phyloP scores from a whole-genome alignment of 768 basidiomycete genomes.

The Artomyces pyxidatus region DNA sequence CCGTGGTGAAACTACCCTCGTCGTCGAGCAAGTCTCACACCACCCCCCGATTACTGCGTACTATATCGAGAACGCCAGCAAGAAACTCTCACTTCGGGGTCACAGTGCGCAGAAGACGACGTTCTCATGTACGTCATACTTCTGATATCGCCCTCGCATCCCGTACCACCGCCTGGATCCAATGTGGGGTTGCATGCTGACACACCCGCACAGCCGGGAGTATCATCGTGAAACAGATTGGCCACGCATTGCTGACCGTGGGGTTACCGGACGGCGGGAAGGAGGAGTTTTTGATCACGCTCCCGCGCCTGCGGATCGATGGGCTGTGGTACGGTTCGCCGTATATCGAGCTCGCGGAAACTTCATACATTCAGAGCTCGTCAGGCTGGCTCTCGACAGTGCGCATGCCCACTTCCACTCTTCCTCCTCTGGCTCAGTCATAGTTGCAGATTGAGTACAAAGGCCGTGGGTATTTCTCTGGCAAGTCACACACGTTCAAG shows the following conservation, averaged over 20 bases:
- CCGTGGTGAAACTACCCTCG: constrained; percentile 73
- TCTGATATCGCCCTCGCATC: background rate
- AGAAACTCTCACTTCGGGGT: constrained; percentile 71
- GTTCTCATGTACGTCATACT: constrained; percentile 65
- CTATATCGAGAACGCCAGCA: constrained; percentile 72
- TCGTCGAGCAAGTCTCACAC: constrained; percentile 95
- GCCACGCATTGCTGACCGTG: constrained; percentile 81
- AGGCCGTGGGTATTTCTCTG: constrained; percentile 92
- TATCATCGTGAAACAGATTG: constrained; percentile 89
- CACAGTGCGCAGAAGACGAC: constrained; percentile 95
- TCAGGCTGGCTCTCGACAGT: constrained; percentile 52
- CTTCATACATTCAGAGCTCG: constrained; percentile 67
- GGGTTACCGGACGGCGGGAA: constrained; percentile 43
- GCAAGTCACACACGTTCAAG: constrained; percentile 91
- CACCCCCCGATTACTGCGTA: constrained; percentile 88
- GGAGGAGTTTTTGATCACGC: constrained; percentile 82
- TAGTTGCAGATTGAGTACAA: constrained; percentile 70
- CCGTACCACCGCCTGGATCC: background rate
- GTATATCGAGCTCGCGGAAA: constrained; percentile 85
- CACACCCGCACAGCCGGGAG: constrained; percentile 39
- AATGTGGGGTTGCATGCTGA: background rate
- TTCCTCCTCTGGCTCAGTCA: background rate
- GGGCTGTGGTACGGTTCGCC: constrained; percentile 88
- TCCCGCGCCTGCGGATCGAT: constrained; percentile 88
- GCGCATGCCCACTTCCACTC: constrained; percentile 11